Base-by-base conservation (phyloP, 768 basidiomycete genomes). In the Boletus eberwhitei region DNA sequence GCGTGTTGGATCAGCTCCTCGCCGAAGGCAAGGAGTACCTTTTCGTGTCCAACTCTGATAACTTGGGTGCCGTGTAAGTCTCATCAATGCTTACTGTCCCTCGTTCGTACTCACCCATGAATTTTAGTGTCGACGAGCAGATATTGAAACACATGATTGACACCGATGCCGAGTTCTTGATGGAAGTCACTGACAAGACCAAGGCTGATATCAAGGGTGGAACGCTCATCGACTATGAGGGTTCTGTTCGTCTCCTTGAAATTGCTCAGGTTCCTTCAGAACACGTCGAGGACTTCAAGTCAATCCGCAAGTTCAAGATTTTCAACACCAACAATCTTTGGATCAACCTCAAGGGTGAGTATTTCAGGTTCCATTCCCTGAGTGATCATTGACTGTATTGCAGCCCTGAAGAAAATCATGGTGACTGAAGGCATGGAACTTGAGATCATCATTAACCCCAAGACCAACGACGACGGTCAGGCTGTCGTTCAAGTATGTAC, bases 151-250 rank as follows among this genome's bases (percentile, higher is more conserved):
- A 85, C 74, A 87, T 88, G 82, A 78, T 85, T 43, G 79, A 84
- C 60, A 73, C 71, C 31, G 75, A 82, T 54, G 78, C 84, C 48
- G 86, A 87, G 69, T 87, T 86, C 74, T 65, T 87, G 61, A 86
- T 85, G 85, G 85, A 88, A 65, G 84, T 88, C 57, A 88, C 87
- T 11, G 87, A 88, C 79, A 88, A 88, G 78, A 88, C 87, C 63
- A 88, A 88, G 75, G 86, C 87, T 31, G 87, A 88, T 62, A 82
- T 88, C 72, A 88, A 88, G 73, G 81, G 81, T 74, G 84, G 84
- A 70, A 84, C 84, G 14, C 78, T 85, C 61, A 84, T 86, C 65
- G 81, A 86, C 63, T 85, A 86, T 60, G 81, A 88, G 19, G 87
- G 87, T 51, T 73, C 73, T 38, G 72, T 88, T 47, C 78, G 86